Evolutionary conservation across 306 rosid species (phyloP), one percentile per base, ranked within the genome.

Genomic region (Lathyrus oleraceus): DNA sequence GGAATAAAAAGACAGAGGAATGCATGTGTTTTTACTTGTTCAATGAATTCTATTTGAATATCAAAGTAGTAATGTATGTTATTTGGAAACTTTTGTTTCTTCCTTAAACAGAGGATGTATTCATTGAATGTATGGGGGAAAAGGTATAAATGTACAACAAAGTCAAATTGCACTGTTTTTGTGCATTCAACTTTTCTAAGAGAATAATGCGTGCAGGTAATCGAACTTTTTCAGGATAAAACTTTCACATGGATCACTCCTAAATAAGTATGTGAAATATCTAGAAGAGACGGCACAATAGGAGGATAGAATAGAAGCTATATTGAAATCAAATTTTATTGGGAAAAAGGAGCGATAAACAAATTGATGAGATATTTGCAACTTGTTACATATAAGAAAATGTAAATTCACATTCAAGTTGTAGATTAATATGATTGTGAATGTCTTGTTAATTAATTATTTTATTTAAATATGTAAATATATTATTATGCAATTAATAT

Each of bases 91-190:
- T 59, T n/a, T 69, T 28, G 65, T 17, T 51, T 42, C 40, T 66
- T 66, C 23, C 8, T 6, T 11, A 3, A 14, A 60, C 35, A 8
- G 8, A 27, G 61, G 79, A 43, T 73, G 38, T 3, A 78, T 78
- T 56, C 82, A 60, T 12, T 75, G 80, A 80, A 80, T 75, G 47
- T 62, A 36, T 10, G 5, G 16, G 2, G 13, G 43, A 17, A 45
- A 54, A 49, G 20, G n/a, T 70, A 52, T n/a, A 11, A 9, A 58
- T 30, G 12, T 20, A 1, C 23, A 4, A 6, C 12, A 61, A 58
- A 60, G 42, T 68, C 64, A 59, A 15, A 75, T 32, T 75, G 30
- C 44, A 76, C 28, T 20, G 25, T 51, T 63, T 61, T 40, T 56
- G 59, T 19, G 67, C 67, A 30, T 57, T 68, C 79, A 48, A 68